Evolutionary conservation across 108 stramenopile species (phyloP), one percentile per base, ranked within the genome.

Genomic region (Epipyxis sp.): DNA sequence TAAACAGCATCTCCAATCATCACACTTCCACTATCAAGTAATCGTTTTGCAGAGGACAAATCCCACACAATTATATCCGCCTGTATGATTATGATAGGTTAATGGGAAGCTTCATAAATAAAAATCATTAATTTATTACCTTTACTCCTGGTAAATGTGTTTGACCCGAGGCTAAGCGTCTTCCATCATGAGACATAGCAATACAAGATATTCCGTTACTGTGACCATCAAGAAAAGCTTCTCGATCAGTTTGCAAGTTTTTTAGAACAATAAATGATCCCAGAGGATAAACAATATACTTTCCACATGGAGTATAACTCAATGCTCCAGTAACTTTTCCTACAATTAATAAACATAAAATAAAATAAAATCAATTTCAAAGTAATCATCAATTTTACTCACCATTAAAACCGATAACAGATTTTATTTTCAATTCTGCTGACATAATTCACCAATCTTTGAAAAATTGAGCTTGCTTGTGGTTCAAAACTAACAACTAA

Each of bases 51-150:
- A 45, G 82, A 79, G 32, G 74, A 77, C 25, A 92, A 78, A 82
- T 92, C 90, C 92, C 92, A 92, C 10, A 92, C 61, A 3, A 91
- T 88, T 0, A 90, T 78, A 61, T 91, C 90, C 37, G 91, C 90
- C 76, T 83, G 84, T 30, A 82, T 79, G 1, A 80, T 69, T 59
- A 69, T 76, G 20, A 69, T 50, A 10, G 65, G 44, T 32, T 1
- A 83, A 79, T 20, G 79, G 76, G 29, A 85, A 80, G 40, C 69
- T 59, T 1, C 87, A 78, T 40, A 30, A 32, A 1, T 25, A 20
- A 13, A 37, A 2, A 37, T 6, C 1, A 16, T 16, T 1, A 6
- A 1, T 13, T 42, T n/a, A 40, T 41, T 42, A 10, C 27, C 79
- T 16, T 39, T 1, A 79, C 34, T n/a, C 69, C 42, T 40, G 37